These are phyloP conservation scores for Amylostereum chailletii DNA, from an alignment of 1,284 basidiomycete species.

Conservation along the genomic window DNA sequence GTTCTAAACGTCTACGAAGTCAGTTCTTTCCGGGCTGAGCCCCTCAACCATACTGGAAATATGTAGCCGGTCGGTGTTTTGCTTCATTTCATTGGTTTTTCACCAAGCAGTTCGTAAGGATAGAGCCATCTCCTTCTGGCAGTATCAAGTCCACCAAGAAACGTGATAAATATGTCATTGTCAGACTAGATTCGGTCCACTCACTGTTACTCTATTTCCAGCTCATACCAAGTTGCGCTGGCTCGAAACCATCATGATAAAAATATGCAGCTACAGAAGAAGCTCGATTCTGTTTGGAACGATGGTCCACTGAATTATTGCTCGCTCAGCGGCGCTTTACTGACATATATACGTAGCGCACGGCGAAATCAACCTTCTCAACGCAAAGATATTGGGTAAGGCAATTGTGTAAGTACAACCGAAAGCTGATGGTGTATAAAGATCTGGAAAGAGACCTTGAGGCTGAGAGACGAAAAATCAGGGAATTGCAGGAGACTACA, in stretches of 20 bases:
- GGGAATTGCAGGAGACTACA: constrained; percentile 64
- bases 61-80: constrained; percentile 51
- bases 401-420: neutral
- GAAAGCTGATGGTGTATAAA: constrained; percentile 19
- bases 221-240: constrained; percentile 75
- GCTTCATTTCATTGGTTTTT: neutral
- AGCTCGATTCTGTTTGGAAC: constrained; percentile 37
- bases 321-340: neutral
- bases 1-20: constrained; percentile 32
- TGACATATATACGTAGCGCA: constrained; percentile 44
- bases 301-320: neutral
- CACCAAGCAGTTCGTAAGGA: neutral
- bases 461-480: constrained; percentile 61
- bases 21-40: constrained; percentile 71
- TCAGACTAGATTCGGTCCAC: neutral
- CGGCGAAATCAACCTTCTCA: constrained; percentile 63
- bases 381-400: constrained; percentile 55
- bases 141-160: constrained; percentile 81
- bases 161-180: constrained; percentile 30
- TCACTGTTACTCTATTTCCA: constrained; percentile 17
- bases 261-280: constrained; percentile 71
- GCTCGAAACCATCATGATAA: constrained; percentile 72
- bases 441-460: constrained; percentile 74
- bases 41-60: constrained; percentile 72
- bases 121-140: constrained; percentile 80